These are phyloP conservation scores for Rossbeevera mucosa DNA, from an alignment of 768 basidiomycete species.

Conservation along the genomic window DNA sequence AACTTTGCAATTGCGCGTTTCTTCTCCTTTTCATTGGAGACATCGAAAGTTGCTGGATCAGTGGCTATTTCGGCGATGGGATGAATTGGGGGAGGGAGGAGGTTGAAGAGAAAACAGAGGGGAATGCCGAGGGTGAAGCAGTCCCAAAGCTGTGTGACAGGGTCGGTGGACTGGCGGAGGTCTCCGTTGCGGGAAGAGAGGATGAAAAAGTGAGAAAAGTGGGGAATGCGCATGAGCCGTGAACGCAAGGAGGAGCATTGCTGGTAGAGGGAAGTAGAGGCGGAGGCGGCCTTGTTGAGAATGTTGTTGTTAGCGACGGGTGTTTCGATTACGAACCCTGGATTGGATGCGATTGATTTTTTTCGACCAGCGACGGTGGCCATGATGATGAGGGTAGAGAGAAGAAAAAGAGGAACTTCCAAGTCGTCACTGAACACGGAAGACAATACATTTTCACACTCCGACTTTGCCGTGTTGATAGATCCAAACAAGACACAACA, in stretches of 20 bases:
- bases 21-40: constrained; percentile 75
- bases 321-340: constrained; percentile 65
- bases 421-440: background rate
- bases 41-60: constrained; percentile 58
- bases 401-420: constrained; percentile 7
- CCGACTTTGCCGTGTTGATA: constrained; percentile 25
- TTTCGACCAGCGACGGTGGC: constrained; percentile 62
- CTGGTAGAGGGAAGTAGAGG: constrained; percentile 86
- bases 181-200: constrained; percentile 54
- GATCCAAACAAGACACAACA: constrained; percentile 28
- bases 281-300: constrained; percentile 87
- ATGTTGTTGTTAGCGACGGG: constrained; percentile 78
- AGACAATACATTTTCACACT: constrained; percentile 33
- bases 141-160: constrained; percentile 92
- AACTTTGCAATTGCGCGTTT: constrained; percentile 91
- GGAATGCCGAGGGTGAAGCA: constrained; percentile 90
- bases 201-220: constrained; percentile 67
- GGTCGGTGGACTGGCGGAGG: constrained; percentile 76
- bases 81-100: constrained; percentile 52
- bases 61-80: constrained; percentile 57
- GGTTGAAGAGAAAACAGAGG: constrained; percentile 95
- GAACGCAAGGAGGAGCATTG: constrained; percentile 78
- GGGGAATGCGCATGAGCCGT: constrained; percentile 72
- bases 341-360: constrained; percentile 69
- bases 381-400: constrained; percentile 40